phyloP scores from a whole-genome alignment of 164 flowering plant species.

The Vitis vinifera region DNA sequence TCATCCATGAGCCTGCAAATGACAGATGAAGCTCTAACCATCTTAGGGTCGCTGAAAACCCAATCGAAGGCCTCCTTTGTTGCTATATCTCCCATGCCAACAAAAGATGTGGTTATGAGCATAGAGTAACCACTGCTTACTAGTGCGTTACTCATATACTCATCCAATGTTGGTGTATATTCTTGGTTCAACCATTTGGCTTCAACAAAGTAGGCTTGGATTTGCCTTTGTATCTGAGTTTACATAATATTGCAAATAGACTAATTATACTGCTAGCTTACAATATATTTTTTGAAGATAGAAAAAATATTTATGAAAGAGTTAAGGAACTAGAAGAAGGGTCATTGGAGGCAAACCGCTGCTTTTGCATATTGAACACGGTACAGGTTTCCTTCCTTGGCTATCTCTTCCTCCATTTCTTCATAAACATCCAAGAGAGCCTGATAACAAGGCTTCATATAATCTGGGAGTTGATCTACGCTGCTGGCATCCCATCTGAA shows the following conservation, averaged over 20 bases:
- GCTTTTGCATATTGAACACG: constrained; percentile 13
- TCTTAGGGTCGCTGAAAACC: background rate
- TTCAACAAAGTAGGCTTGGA: background rate
- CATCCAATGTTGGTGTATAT: background rate
- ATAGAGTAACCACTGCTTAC: background rate
- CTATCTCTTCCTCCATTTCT: constrained; percentile 20
- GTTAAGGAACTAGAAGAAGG: no score
- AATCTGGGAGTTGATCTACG: constrained; percentile 24
- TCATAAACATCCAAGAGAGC: constrained; percentile 22
- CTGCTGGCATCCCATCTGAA: constrained; percentile 28
- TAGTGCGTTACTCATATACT: background rate
- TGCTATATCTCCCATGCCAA: constrained; percentile 8
- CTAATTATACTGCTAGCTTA: no score
- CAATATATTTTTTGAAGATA: no score
- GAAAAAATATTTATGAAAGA: no score
- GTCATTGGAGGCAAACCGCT: constrained; percentile 8
- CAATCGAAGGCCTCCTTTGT: constrained; percentile 8
- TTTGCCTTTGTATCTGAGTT: background rate
- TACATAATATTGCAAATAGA: no score
- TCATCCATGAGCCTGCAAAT: constrained; percentile 6
- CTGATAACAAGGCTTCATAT: constrained; percentile 24
- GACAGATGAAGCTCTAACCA: background rate
- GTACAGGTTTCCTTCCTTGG: constrained; percentile 14
- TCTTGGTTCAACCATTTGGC: constrained; percentile 1
- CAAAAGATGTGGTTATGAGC: background rate